phyloP scores from a whole-genome alignment of 495 filamentous ascomycete species.

The Daldinia bambusicola region DNA sequence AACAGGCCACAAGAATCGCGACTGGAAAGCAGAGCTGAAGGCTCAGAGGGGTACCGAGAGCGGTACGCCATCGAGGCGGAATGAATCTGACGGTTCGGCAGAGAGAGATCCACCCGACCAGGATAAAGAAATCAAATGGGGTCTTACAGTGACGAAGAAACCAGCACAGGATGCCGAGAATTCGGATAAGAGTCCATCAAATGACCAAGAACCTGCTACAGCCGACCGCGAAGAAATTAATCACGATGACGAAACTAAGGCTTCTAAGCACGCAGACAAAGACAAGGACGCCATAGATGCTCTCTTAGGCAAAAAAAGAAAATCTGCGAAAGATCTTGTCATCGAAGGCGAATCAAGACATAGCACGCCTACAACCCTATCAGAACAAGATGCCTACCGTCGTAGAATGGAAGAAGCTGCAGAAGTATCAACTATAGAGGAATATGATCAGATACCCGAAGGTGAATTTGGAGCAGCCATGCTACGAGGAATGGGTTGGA shows the following conservation, averaged over 20 bases:
- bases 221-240: constrained; percentile 45
- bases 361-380: constrained; percentile 41
- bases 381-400: constrained; percentile 76
- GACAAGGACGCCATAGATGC: constrained; percentile 86
- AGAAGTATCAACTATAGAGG: constrained; percentile 77
- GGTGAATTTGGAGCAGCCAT: constrained; percentile 93
- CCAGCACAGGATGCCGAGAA: constrained; percentile 25
- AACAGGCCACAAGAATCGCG: constrained; percentile 70
- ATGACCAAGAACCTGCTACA: constrained; percentile 38
- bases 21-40: constrained; percentile 74
- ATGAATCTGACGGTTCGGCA: constrained; percentile 48
- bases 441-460: constrained; percentile 88
- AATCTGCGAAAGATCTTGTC: constrained; percentile 37
- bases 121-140: constrained; percentile 55
- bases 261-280: constrained; percentile 69
- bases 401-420: constrained; percentile 76
- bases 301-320: constrained; percentile 68
- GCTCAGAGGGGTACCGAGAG: constrained; percentile 59
- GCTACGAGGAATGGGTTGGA: constrained; percentile 93
- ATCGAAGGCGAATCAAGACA: constrained; percentile 47
- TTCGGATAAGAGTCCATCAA: constrained; percentile 30
- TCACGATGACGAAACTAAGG: constrained; percentile 40
- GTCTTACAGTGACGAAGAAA: constrained; percentile 56
- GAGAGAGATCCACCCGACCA: constrained; percentile 54
- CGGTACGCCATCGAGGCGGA: constrained; percentile 64